These are phyloP conservation scores for Pyrus hybrid DNA, from an alignment of 331 rosid species.

Conservation along the genomic window DNA sequence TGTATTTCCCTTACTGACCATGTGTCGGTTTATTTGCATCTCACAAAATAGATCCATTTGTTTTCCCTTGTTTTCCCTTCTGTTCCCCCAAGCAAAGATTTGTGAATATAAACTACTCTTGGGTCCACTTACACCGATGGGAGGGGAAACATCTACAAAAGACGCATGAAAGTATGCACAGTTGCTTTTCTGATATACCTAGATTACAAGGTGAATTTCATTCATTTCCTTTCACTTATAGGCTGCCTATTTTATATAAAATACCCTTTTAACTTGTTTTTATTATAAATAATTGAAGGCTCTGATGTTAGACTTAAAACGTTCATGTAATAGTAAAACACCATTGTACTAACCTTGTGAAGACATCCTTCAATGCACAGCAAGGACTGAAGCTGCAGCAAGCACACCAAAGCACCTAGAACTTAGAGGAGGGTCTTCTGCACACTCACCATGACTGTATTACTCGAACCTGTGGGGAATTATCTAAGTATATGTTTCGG, in stretches of 20 bases:
- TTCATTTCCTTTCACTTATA: constrained; percentile 1
- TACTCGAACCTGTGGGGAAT: too few relatives aligned
- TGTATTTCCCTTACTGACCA: neutral
- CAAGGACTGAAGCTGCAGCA: too few relatives aligned
- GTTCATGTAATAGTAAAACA: too few relatives aligned
- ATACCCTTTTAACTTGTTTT: neutral
- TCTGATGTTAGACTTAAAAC: neutral
- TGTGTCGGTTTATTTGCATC: neutral
- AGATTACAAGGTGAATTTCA: constrained; percentile 78
- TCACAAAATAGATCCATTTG: too few relatives aligned
- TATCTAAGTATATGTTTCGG: too few relatives aligned
- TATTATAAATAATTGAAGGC: constrained; percentile 29
- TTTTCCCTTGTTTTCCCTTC: neutral
- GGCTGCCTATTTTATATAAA: neutral
- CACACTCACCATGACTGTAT: too few relatives aligned
- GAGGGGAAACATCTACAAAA: constrained; percentile 64
- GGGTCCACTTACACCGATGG: constrained; percentile 39
- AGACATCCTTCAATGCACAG: too few relatives aligned
- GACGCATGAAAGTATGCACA: constrained; percentile 70
- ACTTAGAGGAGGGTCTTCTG: too few relatives aligned
- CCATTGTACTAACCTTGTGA: too few relatives aligned
- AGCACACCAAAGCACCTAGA: too few relatives aligned
- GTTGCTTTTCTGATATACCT: constrained; percentile 64
- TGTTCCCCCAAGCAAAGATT: neutral
- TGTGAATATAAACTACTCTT: constrained; percentile 6